Conservation (phyloP, 305 asterid species). For the Fraxinus angustifolia region DNA sequence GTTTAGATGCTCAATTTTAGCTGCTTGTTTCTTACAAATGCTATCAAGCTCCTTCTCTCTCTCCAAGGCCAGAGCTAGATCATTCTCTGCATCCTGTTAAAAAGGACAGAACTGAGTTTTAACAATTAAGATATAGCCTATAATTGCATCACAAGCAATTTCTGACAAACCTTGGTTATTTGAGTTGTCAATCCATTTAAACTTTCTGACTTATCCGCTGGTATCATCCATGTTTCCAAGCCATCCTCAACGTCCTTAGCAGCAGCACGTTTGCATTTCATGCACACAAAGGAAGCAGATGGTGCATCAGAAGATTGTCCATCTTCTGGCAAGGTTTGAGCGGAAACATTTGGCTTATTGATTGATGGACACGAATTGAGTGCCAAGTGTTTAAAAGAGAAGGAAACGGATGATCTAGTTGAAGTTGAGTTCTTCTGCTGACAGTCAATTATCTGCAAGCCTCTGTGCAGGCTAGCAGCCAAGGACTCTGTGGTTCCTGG, state of each 20-base stretch:
- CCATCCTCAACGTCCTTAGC: constrained; percentile 35
- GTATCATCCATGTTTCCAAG: constrained; percentile 33
- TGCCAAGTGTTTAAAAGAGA: constrained; percentile 85
- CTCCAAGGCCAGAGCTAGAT: constrained; percentile 31
- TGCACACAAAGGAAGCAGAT: constrained; percentile 46
- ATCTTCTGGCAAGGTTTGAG: constrained; percentile 42
- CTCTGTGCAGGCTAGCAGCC: constrained; percentile 92
- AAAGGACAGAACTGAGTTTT: not conserved
- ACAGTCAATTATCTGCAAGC: constrained; percentile 73
- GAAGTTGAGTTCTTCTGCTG: constrained; percentile 68
- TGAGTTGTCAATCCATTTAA: constrained; percentile 26
- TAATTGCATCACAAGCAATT: constrained; percentile 10
- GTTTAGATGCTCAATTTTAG: constrained; percentile 64
- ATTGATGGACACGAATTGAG: constrained; percentile 49
- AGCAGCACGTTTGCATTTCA: constrained; percentile 49
- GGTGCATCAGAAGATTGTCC: constrained; percentile 32
- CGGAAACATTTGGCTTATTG: constrained; percentile 49
- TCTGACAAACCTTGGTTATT: constrained; percentile 33
- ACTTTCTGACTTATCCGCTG: constrained; percentile 32
- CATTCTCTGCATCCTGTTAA: constrained; percentile 50
- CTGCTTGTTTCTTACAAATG: constrained; percentile 72
- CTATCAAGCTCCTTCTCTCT: constrained; percentile 63
- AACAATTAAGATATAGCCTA: not conserved
- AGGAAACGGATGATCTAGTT: constrained; percentile 71
- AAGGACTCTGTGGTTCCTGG: constrained; percentile 74